phyloP scores from a whole-genome alignment of 768 basidiomycete genomes.

The Termitomyces bulborhizus region DNA sequence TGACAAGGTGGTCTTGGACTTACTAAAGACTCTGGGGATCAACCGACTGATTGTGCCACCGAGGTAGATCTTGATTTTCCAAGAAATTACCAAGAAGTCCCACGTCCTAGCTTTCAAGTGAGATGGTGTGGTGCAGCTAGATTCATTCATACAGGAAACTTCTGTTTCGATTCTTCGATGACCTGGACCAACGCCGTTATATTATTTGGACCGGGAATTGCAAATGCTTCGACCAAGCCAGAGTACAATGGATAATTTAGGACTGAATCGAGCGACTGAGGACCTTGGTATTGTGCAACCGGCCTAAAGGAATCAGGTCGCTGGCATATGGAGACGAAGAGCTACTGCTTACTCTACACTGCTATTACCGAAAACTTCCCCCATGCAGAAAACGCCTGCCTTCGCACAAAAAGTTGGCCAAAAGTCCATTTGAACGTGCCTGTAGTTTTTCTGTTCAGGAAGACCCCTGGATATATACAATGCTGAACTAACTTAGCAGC shows the following conservation, averaged over 20 bases:
- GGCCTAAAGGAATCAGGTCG: slow-evolving; percentile 27
- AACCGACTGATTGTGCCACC: slow-evolving; percentile 67
- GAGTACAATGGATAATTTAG: slow-evolving; percentile 68
- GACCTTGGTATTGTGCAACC: slow-evolving; percentile 56
- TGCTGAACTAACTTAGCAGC: slow-evolving; percentile 34
- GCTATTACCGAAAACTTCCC: slow-evolving; percentile 63
- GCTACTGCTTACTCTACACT: slow-evolving; percentile 38
- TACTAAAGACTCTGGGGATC: slow-evolving; percentile 70
- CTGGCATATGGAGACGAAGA: neutral
- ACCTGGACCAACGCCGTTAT: slow-evolving; percentile 48
- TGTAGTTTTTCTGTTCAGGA: slow-evolving; percentile 19
- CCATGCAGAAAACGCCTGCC: slow-evolving; percentile 84
- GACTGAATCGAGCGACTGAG: slow-evolving; percentile 57
- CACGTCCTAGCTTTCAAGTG: slow-evolving; percentile 24
- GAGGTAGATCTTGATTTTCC: slow-evolving; percentile 72
- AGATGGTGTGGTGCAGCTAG: neutral
- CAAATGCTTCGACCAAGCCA: slow-evolving; percentile 57
- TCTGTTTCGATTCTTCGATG: slow-evolving; percentile 45
- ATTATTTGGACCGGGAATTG: slow-evolving; percentile 65
- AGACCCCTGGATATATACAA: neutral
- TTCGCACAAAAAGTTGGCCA: slow-evolving; percentile 70
- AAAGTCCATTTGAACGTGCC: slow-evolving; percentile 68
- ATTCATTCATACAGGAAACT: slow-evolving; percentile 36
- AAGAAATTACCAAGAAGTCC: slow-evolving; percentile 66
- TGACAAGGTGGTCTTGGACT: slow-evolving; percentile 15